Base-by-base conservation (phyloP, 805 yeast species). In the Hanseniaspora clermontiae region DNA sequence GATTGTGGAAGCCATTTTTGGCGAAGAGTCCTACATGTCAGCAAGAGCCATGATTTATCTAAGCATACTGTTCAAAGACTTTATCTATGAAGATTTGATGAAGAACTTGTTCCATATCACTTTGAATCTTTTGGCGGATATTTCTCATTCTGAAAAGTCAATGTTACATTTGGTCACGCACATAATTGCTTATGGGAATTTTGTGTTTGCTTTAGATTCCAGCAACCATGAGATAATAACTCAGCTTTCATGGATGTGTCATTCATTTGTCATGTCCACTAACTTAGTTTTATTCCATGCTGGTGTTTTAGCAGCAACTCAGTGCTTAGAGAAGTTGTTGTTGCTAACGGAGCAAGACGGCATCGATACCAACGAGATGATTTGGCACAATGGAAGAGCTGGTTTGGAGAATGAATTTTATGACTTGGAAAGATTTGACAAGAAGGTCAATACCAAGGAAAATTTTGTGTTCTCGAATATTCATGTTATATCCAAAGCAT, bases 21-120 rank as follows among this genome's bases (percentile, higher is more conserved):
- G 72, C 48, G 68, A 72, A 3, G 73, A 74, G 29, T 78, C 87
- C 0, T 76, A 82, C 39, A 73, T 85, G 51, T 86, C 84, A 61
- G 78, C 80, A 5, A 73, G 91, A 55, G 86, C 89, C 0, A 70
- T 83, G 59, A 70, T 86, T 60, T 77, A 85, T 6, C 73, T 86
- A 17, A 93, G 95, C 42, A 79, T 83, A 39, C 66, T 87, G 46
- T 76, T 87, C 0, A 78, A 78, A 59, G 69, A 73, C 12, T 88
- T 87, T 31, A 77, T 84, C 29, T 78, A 79, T 51, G 86, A 82
- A 61, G 71, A 73, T n/a, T 63, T 72, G 61, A 78, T 76, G 43
- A 63, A 61, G 43, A 66, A 64, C 49, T 48, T 69, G 29, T 52
- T 68, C 10, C 48, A 55, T 3, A 68, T 66, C 52, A 64, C 70